phyloP scores from a whole-genome alignment of 805 yeast species.

The Candida suzukii region DNA sequence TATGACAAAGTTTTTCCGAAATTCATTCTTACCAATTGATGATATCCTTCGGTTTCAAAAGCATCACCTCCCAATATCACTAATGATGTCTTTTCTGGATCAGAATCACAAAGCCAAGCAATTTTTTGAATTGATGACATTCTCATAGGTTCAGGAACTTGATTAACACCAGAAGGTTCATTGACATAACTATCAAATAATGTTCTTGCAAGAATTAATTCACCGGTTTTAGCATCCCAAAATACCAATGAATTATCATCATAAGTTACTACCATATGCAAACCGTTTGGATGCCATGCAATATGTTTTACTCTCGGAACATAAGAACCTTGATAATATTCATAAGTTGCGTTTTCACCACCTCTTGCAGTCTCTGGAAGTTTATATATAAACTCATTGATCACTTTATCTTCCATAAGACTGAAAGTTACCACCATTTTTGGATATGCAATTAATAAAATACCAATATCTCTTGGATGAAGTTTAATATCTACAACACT shows the following conservation, averaged over 20 bases:
- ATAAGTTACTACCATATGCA: conserved; percentile 73
- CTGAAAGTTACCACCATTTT: conserved; percentile 66
- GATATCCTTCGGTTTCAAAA: conserved; percentile 33
- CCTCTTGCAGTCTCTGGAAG: conserved; percentile 68
- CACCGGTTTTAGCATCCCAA: conserved; percentile 86
- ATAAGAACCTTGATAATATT: conserved; percentile 19
- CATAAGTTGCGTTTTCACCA: conserved; percentile 39
- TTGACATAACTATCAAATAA: conserved; percentile 61
- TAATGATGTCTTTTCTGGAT: conserved; percentile 75
- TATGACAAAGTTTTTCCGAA: conserved; percentile 78
- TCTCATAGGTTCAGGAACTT: conserved; percentile 10
- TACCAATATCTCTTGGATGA: conserved; percentile 87
- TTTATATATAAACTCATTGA: conserved; percentile 50
- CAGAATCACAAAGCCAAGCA: conserved; percentile 72
- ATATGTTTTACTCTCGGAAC: conserved; percentile 37
- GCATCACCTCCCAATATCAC: conserved; percentile 65
- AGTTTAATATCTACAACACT: conserved; percentile 63
- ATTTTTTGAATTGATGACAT: conserved; percentile 43
- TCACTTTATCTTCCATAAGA: conserved; percentile 51
- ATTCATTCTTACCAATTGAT: conserved; percentile 50
- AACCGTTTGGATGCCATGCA: conserved; percentile 88
- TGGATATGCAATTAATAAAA: conserved; percentile 65
- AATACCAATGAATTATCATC: conserved; percentile 80
- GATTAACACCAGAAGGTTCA: conserved; percentile 29
- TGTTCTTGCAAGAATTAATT: conserved; percentile 66